Conservation (phyloP, 2,329 filamentous ascomycete species). For the Monosporascus sp. region DNA sequence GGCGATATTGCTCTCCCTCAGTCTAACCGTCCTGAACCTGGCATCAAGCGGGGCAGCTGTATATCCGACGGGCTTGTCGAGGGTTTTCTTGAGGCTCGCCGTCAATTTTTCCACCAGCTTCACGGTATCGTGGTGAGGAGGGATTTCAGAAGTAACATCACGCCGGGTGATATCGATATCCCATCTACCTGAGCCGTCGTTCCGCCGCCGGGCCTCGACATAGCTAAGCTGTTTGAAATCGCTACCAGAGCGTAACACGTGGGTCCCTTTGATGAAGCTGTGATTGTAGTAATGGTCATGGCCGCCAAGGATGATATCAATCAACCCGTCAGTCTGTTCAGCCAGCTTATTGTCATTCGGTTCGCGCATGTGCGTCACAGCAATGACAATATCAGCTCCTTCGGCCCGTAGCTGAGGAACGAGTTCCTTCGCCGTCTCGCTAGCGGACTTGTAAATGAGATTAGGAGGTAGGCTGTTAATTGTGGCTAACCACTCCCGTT, state of each 20-base stretch:
- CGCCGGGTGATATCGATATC: constrained; percentile 72
- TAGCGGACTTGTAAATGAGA: constrained; percentile 76
- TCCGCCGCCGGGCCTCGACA: constrained; percentile 63
- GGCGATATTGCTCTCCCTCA: constrained; percentile 74
- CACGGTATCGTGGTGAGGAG: constrained; percentile 56
- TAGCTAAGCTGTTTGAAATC: constrained; percentile 94
- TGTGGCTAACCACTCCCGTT: constrained; percentile 84
- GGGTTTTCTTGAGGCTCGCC: constrained; percentile 65
- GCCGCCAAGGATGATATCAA: constrained; percentile 83
- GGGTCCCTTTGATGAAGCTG: constrained; percentile 68
- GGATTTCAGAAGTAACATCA: constrained; percentile 65
- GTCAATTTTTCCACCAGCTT: constrained; percentile 65
- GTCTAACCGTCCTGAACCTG: constrained; percentile 76
- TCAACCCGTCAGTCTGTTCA: constrained; percentile 62
- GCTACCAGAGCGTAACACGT: constrained; percentile 80
- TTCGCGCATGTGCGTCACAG: constrained; percentile 79
- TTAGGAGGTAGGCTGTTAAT: constrained; percentile 82
- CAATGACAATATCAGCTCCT: constrained; percentile 78
- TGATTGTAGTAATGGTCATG: constrained; percentile 89
- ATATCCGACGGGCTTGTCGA: constrained; percentile 80
- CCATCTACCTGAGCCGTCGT: constrained; percentile 51
- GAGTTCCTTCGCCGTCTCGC: constrained; percentile 68
- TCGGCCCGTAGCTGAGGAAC: constrained; percentile 67
- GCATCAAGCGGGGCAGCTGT: constrained; percentile 79
- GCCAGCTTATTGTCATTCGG: constrained; percentile 87